Percentiles rank a stretch among this genome's conserved stretches.
These are phyloP conservation scores for Camelina hispida DNA, from an alignment of 345 rosid genomes.

Conservation along the genomic window DNA sequence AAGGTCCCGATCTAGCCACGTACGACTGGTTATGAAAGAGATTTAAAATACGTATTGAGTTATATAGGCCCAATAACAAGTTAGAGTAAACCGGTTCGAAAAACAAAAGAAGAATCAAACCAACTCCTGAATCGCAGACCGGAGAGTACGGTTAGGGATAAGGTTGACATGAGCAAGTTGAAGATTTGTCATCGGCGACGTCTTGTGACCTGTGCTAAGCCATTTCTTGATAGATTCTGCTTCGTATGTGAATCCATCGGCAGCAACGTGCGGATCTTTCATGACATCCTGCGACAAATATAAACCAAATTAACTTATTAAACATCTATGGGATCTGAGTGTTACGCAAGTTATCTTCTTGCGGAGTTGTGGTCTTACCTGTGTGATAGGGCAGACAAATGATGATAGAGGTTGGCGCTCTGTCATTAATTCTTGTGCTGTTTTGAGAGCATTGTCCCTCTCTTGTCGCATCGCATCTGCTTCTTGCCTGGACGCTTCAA, in stretches of 20 bases:
- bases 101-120: background rate
- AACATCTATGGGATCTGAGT: background rate
- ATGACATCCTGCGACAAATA: slow-evolving; percentile 42
- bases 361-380: slow-evolving; percentile 16
- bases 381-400: slow-evolving; percentile 50
- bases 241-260: slow-evolving; percentile 78
- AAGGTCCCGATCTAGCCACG: slow-evolving; percentile 22
- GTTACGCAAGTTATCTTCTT: background rate
- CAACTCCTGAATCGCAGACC: slow-evolving; percentile 69
- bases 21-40: background rate
- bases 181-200: slow-evolving; percentile 63
- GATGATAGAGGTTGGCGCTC: slow-evolving; percentile 39
- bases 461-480: slow-evolving; percentile 46
- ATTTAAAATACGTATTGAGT: background rate
- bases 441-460: slow-evolving; percentile 40
- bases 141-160: slow-evolving; percentile 62
- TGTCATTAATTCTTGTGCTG: slow-evolving; percentile 37
- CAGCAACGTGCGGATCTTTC: slow-evolving; percentile 70
- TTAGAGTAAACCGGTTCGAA: background rate
- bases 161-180: slow-evolving; percentile 52
- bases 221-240: slow-evolving; percentile 57
- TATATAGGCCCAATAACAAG: slow-evolving; percentile 8
- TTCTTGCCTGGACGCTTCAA: slow-evolving; percentile 37
- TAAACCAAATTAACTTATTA: background rate
- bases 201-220: slow-evolving; percentile 57